Evolutionary conservation across 208 protist genomes (phyloP).

Genomic region (Naegleria lovaniensis): DNA sequence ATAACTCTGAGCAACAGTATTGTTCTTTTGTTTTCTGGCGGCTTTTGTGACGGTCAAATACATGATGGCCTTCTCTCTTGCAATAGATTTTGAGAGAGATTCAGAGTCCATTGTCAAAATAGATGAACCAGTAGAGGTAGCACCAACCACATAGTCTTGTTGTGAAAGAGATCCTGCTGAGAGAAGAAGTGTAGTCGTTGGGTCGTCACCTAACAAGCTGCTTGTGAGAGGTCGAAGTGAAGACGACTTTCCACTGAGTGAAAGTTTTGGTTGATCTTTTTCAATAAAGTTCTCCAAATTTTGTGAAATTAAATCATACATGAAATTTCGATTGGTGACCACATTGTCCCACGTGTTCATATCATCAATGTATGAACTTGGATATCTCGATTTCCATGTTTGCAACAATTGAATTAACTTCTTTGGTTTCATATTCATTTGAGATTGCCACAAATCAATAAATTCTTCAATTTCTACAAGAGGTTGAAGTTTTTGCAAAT

Average conservation of each 20-base stretch:
- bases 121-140: no score
- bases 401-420: not conserved
- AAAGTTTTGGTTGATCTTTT: conserved; percentile 1
- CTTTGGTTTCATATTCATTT: not conserved
- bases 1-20: conserved; percentile 49
- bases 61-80: not conserved
- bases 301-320: conserved; percentile 51
- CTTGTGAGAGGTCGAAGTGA: no score
- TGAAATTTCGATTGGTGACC: conserved; percentile 37
- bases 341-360: conserved; percentile 59
- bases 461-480: conserved; percentile 57
- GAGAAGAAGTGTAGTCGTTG: no score
- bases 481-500: conserved; percentile 51
- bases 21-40: conserved; percentile 50
- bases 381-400: conserved; percentile 25
- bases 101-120: not conserved
- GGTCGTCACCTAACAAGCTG: no score
- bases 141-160: no score
- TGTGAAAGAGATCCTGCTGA: no score
- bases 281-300: conserved; percentile 29
- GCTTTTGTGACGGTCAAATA: conserved; percentile 44
- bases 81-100: not conserved
- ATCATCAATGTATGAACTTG: conserved; percentile 37
- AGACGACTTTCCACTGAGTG: no score
- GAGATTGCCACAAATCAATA: conserved; percentile 33